These are phyloP conservation scores for Pholiota microspora DNA, from an alignment of 768 basidiomycete genomes.

Conservation along the genomic window DNA sequence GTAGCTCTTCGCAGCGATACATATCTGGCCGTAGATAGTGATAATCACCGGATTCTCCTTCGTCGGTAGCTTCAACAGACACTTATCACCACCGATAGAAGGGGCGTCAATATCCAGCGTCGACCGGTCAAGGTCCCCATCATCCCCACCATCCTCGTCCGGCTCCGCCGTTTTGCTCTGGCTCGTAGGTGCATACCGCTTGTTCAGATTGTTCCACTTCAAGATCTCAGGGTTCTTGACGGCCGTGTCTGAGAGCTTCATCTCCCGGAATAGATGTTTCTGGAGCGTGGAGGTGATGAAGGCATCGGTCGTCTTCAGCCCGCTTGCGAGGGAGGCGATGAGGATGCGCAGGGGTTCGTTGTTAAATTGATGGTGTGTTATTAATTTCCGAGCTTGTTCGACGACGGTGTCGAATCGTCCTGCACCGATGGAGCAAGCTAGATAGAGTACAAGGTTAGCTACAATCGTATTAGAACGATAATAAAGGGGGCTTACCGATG, in stretches of 20 bases:
- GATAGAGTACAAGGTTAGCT: neutral
- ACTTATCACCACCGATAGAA: constrained; percentile 16
- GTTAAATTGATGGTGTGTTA: constrained; percentile 78
- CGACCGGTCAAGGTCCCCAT: constrained; percentile 17
- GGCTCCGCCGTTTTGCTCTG: constrained; percentile 38
- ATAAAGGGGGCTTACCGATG: constrained; percentile 52
- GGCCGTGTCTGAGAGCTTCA: constrained; percentile 65
- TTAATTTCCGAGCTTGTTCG: constrained; percentile 75
- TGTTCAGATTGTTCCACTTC: constrained; percentile 59
- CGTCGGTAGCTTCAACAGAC: constrained; percentile 47
- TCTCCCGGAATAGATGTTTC: constrained; percentile 81
- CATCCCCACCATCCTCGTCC: constrained; percentile 30
- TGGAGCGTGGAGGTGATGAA: constrained; percentile 79
- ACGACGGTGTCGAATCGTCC: constrained; percentile 57
- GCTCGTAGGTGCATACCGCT: constrained; percentile 51
- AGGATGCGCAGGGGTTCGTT: constrained; percentile 83
- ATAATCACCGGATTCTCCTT: constrained; percentile 71
- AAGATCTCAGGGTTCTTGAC: constrained; percentile 59
- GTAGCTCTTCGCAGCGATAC: constrained; percentile 82
- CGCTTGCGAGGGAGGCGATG: constrained; percentile 68
- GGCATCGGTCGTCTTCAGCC: constrained; percentile 65
- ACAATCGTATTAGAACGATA: neutral
- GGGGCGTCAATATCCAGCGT: constrained; percentile 19
- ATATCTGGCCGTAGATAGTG: constrained; percentile 78
- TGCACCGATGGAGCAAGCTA: constrained; percentile 72